These are phyloP conservation scores for Penicillium thymicola DNA, from an alignment of 2,329 filamentous ascomycete species.

Conservation along the genomic window DNA sequence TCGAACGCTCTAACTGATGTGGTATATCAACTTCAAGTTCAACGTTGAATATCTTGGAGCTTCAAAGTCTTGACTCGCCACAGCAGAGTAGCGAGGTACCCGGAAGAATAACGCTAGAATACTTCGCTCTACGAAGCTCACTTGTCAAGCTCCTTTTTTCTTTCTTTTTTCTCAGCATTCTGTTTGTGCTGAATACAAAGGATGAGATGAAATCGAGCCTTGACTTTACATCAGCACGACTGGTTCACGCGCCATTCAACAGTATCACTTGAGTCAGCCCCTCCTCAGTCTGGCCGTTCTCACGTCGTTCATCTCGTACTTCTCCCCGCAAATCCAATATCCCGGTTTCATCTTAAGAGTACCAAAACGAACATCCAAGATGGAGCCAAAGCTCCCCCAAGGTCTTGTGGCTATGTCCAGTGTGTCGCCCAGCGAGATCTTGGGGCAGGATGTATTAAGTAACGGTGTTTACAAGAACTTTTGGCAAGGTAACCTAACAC, in stretches of 20 bases:
- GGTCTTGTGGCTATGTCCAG: conserved; percentile 43
- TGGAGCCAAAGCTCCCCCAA: conserved; percentile 41
- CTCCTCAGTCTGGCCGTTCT: not conserved
- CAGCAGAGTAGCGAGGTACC: not conserved
- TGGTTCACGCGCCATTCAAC: not conserved
- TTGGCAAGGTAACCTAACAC: conserved; percentile 46
- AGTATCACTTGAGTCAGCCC: not conserved
- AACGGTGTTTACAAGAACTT: conserved; percentile 43
- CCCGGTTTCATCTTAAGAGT: not conserved
- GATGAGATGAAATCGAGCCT: conserved; percentile 2
- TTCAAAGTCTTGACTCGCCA: not conserved
- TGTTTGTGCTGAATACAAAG: not conserved
- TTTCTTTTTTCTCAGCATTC: not conserved
- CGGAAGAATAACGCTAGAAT: not conserved
- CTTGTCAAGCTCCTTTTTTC: not conserved
- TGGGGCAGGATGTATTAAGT: conserved; percentile 37
- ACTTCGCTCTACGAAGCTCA: too few species aligned
- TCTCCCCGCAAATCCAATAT: not conserved
- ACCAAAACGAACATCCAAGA: conserved; percentile 12
- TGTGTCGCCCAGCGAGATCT: conserved; percentile 36
- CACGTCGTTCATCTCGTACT: not conserved
- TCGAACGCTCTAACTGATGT: not conserved
- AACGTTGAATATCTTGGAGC: not conserved
- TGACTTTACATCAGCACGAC: not conserved
- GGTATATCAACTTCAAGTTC: not conserved